A percentile compares a stretch with the other conserved stretches of the same genome.
phyloP scores from a whole-genome alignment of 108 stramenopile species.

The Aurantiochytrium sp. region DNA sequence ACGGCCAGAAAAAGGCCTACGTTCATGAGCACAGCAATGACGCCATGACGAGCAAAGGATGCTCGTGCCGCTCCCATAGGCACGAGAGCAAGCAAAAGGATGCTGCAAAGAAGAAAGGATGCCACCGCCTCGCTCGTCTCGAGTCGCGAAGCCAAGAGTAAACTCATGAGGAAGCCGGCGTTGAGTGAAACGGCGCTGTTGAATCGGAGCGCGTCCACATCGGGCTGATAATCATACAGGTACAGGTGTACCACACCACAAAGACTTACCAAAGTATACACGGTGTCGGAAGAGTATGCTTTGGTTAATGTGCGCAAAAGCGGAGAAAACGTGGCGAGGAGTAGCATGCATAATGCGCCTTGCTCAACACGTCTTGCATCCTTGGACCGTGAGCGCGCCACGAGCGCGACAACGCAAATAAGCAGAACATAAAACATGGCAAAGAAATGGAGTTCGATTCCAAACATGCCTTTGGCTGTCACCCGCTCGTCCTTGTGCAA shows the following conservation, averaged over 20 bases:
- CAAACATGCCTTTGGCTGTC: neutral
- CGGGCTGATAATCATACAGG: neutral
- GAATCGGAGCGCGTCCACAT: neutral
- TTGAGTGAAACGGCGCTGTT: neutral
- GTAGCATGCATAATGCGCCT: neutral
- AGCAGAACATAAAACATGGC: neutral
- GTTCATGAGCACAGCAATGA: neutral
- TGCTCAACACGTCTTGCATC: neutral
- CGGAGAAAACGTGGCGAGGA: neutral
- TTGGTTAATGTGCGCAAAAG: neutral
- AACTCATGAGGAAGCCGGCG: neutral
- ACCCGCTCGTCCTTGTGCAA: neutral
- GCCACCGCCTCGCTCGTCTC: neutral
- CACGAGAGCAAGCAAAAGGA: neutral
- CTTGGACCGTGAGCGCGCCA: neutral
- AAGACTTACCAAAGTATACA: neutral
- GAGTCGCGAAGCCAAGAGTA: neutral
- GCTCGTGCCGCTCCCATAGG: neutral
- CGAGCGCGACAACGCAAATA: neutral
- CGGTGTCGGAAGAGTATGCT: neutral
- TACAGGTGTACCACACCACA: conserved; percentile 1
- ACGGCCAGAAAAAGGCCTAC: neutral
- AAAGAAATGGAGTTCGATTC: neutral
- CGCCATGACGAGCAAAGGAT: too few relatives aligned
- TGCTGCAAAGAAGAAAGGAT: neutral